Evolutionary conservation across 192 early-diverging fungal species (phyloP).

Genomic region (Spinellus fusiger): DNA sequence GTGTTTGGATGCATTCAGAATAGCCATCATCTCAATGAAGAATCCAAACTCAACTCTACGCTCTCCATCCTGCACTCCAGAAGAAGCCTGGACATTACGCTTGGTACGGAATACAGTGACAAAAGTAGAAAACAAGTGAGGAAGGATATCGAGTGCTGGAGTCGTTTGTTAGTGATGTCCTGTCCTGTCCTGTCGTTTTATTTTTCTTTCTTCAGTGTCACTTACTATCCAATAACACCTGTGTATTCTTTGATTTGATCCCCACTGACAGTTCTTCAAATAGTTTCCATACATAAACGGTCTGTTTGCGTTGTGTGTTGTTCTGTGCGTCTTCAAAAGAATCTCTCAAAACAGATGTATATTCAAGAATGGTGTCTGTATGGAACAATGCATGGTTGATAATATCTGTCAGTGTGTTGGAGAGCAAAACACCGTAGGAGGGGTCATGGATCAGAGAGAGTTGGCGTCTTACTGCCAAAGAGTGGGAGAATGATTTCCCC

Average conservation of each 20-base stretch:
- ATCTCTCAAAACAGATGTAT: slow-evolving; percentile 18
- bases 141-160: slow-evolving; percentile 10
- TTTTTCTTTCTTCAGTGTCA: too few relatives aligned
- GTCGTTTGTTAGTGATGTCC: background rate
- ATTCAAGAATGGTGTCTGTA: slow-evolving; percentile 24
- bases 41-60: slow-evolving; percentile 26
- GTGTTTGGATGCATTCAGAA: background rate
- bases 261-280: slow-evolving; percentile 20
- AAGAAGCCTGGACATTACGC: slow-evolving; percentile 6
- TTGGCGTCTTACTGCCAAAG: slow-evolving; percentile 5
- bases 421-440: background rate
- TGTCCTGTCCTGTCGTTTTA: too few relatives aligned
- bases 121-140: slow-evolving; percentile 16
- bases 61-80: slow-evolving; percentile 8
- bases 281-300: slow-evolving; percentile 16
- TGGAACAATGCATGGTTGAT: slow-evolving; percentile 18
- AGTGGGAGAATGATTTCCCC: background rate
- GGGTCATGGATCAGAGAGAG: background rate
- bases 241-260: background rate
- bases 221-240: slow-evolving; percentile 8
- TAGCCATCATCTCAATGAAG: slow-evolving; percentile 10
- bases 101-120: slow-evolving; percentile 13
- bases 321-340: background rate
- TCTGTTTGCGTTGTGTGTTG: background rate
- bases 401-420: background rate